Percentiles rank a stretch among this genome's conserved stretches.
Conservation (phyloP, 2,329 filamentous ascomycete genomes). For the Fusarium stilboides region DNA sequence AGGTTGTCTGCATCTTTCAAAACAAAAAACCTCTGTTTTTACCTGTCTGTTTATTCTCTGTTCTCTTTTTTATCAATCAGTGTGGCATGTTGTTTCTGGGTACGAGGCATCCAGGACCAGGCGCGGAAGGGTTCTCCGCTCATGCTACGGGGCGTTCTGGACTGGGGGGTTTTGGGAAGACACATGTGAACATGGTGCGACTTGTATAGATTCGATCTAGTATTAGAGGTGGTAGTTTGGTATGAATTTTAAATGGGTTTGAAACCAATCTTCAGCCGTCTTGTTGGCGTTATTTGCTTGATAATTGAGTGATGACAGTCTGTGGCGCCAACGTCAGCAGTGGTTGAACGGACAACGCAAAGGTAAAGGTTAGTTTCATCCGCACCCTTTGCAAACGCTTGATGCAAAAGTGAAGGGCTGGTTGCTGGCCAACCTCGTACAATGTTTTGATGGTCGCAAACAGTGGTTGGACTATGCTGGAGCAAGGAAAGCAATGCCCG, state of each 20-base stretch:
- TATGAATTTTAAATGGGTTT: constrained; percentile 47
- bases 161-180: constrained; percentile 50
- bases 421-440: too few relatives aligned
- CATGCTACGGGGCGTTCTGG: constrained; percentile 52
- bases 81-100: constrained; percentile 51
- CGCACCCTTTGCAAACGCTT: background rate
- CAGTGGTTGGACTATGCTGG: too few relatives aligned
- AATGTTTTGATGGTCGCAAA: background rate
- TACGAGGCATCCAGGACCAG: constrained; percentile 50
- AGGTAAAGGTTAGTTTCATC: background rate
- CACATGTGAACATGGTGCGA: constrained; percentile 51
- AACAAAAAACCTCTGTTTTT: constrained; percentile 35
- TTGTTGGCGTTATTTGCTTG: background rate
- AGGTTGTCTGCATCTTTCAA: constrained; percentile 41
- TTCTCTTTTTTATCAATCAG: constrained; percentile 45
- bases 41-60: constrained; percentile 32
- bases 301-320: background rate
- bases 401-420: background rate
- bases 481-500: background rate
- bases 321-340: background rate
- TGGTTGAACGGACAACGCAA: constrained; percentile 2
- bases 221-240: constrained; percentile 50
- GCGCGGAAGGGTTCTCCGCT: constrained; percentile 47
- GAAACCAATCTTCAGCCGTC: constrained; percentile 32
- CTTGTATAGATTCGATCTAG: constrained; percentile 53